A percentile compares a stretch with the other conserved stretches of the same genome.
Conservation (phyloP, 2,329 filamentous ascomycete species). For the Penicillium paneum region DNA sequence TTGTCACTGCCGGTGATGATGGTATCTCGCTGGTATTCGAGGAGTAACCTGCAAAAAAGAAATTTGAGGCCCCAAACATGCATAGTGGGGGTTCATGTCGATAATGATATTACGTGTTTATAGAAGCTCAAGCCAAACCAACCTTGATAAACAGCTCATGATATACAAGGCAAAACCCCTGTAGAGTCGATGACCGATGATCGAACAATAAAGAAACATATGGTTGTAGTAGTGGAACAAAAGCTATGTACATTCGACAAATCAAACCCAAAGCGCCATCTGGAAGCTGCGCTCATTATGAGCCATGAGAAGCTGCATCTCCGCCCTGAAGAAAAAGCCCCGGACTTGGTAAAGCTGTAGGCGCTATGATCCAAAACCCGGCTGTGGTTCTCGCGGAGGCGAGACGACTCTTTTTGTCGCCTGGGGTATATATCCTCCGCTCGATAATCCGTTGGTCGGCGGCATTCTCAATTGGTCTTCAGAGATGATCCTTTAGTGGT, state of each 20-base stretch:
- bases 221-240: slow-evolving; percentile 28
- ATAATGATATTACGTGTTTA: slow-evolving; percentile 27
- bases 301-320: slow-evolving; percentile 3
- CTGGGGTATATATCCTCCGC: slow-evolving; percentile 26
- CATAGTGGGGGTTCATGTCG: slow-evolving; percentile 10
- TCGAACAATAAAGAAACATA: slow-evolving; percentile 18
- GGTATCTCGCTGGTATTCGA: slow-evolving; percentile 48
- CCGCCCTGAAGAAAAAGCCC: slow-evolving; percentile 16
- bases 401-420: slow-evolving; percentile 15
- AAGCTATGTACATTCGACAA: slow-evolving; percentile 38
- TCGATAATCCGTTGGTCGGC: slow-evolving; percentile 13
- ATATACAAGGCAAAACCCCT: not conserved
- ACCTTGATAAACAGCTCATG: not conserved
- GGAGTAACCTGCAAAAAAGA: slow-evolving; percentile 25
- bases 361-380: slow-evolving; percentile 8
- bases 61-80: not conserved
- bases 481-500: slow-evolving; percentile 50
- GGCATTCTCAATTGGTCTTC: slow-evolving; percentile 13
- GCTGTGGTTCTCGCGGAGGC: slow-evolving; percentile 12
- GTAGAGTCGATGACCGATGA: not conserved
- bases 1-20: slow-evolving; percentile 92
- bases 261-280: slow-evolving; percentile 32
- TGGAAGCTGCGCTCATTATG: slow-evolving; percentile 15
- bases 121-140: slow-evolving; percentile 2
- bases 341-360: slow-evolving; percentile 6